Evolutionary conservation across 176 grass and related monocot species (phyloP).

Genomic region (Saccharum officinarum): DNA sequence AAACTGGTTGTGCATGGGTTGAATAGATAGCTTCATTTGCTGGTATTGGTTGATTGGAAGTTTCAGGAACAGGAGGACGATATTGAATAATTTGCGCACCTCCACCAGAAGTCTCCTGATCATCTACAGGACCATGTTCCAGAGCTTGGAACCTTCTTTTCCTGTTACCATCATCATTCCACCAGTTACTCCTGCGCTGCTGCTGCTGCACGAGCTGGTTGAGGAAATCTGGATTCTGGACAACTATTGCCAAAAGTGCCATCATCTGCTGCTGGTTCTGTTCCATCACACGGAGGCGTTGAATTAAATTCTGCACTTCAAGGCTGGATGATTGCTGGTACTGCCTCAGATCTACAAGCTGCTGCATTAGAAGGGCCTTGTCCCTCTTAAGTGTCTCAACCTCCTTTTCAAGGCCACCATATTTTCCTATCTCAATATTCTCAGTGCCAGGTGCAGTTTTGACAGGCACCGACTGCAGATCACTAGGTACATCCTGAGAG

Average conservation of each 20-base stretch:
- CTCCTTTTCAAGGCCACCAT: constrained; percentile 69
- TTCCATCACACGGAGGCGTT: constrained; percentile 78
- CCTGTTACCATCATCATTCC: constrained; percentile 47
- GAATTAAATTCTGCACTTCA: constrained; percentile 61
- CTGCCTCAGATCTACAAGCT: constrained; percentile 76
- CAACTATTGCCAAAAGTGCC: constrained; percentile 69
- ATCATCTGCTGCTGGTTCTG: constrained; percentile 76
- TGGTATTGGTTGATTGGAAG: constrained; percentile 35
- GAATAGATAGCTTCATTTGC: constrained; percentile 23
- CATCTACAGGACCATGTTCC: constrained; percentile 46
- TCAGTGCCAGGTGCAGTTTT: constrained; percentile 53
- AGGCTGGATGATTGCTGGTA: constrained; percentile 67
- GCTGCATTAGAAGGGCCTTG: constrained; percentile 75
- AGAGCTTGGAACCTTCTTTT: constrained; percentile 60
- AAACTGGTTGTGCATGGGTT: constrained; percentile 2
- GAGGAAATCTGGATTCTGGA: constrained; percentile 65
- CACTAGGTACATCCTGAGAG: constrained; percentile 23
- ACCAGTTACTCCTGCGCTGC: constrained; percentile 47
- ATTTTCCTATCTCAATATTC: constrained; percentile 73
- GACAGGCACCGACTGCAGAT: constrained; percentile 37
- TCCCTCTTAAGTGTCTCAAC: constrained; percentile 86
- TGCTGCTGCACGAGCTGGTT: constrained; percentile 63
- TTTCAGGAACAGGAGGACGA: constrained; percentile 32
- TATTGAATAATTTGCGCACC: constrained; percentile 48
- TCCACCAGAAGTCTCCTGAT: constrained; percentile 31